These are phyloP conservation scores for Alliaria petiolata DNA, from an alignment of 345 rosid species.

Conservation along the genomic window DNA sequence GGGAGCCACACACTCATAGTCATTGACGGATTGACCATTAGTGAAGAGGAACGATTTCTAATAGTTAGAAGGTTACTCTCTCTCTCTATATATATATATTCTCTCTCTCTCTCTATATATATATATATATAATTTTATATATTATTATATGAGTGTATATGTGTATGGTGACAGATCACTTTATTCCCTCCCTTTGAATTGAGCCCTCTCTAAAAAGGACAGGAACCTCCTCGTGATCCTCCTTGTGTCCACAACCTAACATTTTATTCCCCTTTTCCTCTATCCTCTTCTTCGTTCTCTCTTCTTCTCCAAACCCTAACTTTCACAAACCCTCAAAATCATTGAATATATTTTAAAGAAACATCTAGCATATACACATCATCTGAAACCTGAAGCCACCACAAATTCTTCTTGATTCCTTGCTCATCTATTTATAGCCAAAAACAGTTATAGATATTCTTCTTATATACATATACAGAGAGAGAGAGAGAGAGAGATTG, in stretches of 20 bases:
- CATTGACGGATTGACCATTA: constrained; percentile 14
- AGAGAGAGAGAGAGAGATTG: neutral
- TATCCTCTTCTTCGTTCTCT: constrained; percentile 10
- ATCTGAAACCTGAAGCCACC: constrained; percentile 6
- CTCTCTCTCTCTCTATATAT: neutral
- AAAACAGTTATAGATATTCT: neutral
- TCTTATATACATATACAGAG: constrained; percentile 1
- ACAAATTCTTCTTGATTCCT: constrained; percentile 17
- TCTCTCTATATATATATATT: neutral
- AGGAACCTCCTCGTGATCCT: constrained; percentile 40
- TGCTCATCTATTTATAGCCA: constrained; percentile 2
- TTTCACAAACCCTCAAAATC: constrained; percentile 26
- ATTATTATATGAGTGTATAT: neutral
- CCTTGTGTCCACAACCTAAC: constrained; percentile 35
- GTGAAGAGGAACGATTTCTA: neutral
- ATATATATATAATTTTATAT: neutral
- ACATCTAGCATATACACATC: constrained; percentile 4
- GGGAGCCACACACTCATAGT: neutral
- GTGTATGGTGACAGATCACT: constrained; percentile 31
- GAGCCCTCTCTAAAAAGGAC: constrained; percentile 41
- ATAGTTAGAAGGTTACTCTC: neutral
- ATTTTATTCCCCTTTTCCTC: constrained; percentile 27
- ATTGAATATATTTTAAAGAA: constrained; percentile 10
- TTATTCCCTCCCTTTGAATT: constrained; percentile 30
- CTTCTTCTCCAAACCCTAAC: constrained; percentile 30